These are phyloP conservation scores for Penicillium mononematosum DNA, from an alignment of 495 filamentous ascomycete species.

Conservation along the genomic window DNA sequence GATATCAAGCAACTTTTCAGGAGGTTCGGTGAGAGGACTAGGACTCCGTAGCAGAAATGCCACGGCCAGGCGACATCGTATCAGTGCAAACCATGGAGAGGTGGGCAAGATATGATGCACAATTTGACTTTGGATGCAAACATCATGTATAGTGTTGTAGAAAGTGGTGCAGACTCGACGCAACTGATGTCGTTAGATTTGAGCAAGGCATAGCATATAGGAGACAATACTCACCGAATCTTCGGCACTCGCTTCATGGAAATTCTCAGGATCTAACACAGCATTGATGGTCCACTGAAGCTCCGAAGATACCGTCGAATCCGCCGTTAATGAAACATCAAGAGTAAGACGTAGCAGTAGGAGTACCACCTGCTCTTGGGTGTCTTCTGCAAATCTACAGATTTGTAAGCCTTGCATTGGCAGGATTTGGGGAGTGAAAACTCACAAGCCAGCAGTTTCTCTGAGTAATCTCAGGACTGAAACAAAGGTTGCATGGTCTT, in stretches of 20 bases:
- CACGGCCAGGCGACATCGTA: slow-evolving; percentile 72
- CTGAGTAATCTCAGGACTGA: slow-evolving; percentile 34
- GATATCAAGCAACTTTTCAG: slow-evolving; percentile 51
- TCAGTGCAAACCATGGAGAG: slow-evolving; percentile 53
- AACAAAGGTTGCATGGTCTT: slow-evolving; percentile 16
- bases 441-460: slow-evolving; percentile 33
- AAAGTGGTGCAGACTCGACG: slow-evolving; percentile 53
- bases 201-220: neutral
- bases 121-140: slow-evolving; percentile 56
- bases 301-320: slow-evolving; percentile 37
- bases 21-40: slow-evolving; percentile 41
- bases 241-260: slow-evolving; percentile 30
- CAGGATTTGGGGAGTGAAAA: neutral
- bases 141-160: slow-evolving; percentile 47
- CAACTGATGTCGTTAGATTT: slow-evolving; percentile 43
- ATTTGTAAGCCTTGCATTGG: slow-evolving; percentile 12
- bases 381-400: slow-evolving; percentile 35
- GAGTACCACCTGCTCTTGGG: slow-evolving; percentile 31
- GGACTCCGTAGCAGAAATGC: slow-evolving; percentile 62
- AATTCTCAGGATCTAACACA: slow-evolving; percentile 34
- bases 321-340: slow-evolving; percentile 50
- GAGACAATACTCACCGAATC: slow-evolving; percentile 28
- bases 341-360: slow-evolving; percentile 61
- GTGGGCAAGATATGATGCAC: slow-evolving; percentile 58
- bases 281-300: slow-evolving; percentile 48